Base-by-base conservation (phyloP, 306 rosid species). In the Pyrus bretschneideri region DNA sequence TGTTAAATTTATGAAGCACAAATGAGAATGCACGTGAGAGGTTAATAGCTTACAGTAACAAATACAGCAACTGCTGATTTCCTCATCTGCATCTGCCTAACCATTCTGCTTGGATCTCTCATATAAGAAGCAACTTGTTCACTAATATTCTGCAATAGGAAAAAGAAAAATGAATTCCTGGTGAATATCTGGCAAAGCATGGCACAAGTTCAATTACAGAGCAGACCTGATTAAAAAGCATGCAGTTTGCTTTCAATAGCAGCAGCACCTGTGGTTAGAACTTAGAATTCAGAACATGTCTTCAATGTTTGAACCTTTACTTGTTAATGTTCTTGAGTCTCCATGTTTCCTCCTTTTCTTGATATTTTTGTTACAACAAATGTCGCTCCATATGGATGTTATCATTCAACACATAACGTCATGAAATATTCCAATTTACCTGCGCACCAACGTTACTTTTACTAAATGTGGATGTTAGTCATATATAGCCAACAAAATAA, bases 21-120 rank as follows among this genome's bases (percentile, higher is more conserved):
- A 45, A 45, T 45, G 11, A 33, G 35, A 6, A 33, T 33, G 35
- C 35, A 4, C 35, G 35, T 33, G 35, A 33, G 35, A 33, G 35
- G 23, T 33, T 33, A 33, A 33, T 33, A 33, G 1, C 38, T 6
- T 6, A 33, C 38, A 33, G 38, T 33, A 73, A 93, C 96, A 83
- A 94, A 89, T 75, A 89, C 69, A 42, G 77, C 79, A 46, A 87
- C 79, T 59, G 81, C 70, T 6, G 97, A 87, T 84, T 82, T 85
- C 82, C 88, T 87, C 68, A 89, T 82, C 72, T 74, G 97, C 96
- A 94, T 94, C 81, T 84, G 97, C 83, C 83, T 91, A 80, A 92
- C 73, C 95, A 92, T 87, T 85, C 96, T 91, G 83, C 91, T 90
- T 55, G 97, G 97, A 81, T 94, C 97, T 80, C 98, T 91, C 98